Base-by-base conservation (phyloP, 345 rosid species). In the Pistacia vera region DNA sequence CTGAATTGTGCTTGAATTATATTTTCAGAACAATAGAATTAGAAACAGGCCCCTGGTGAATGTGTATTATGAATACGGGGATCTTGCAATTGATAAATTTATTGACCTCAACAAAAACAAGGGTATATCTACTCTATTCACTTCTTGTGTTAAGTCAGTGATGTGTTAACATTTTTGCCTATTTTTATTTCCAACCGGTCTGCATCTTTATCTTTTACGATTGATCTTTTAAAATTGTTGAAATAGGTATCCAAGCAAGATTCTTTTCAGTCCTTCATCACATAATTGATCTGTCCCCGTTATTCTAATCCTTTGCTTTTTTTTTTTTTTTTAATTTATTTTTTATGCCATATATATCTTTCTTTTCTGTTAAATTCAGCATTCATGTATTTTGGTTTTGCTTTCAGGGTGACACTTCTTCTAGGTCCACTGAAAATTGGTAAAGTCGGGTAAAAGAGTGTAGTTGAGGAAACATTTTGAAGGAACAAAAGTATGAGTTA, bases 391-490 rank as follows among this genome's bases (percentile, higher is more conserved):
- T 30, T 66, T 46, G 9, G 56, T 62, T 46, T 62, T 63, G 6
- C 17, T 62, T 33, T 11, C 44, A 57, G 74, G 56, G 25, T 73
- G 11, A 59, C 36, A 56, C 35, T 59, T 71, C 56, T 71, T 71
- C 20, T 35, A 22, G 61, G 49, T 74, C 54, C 9, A 38, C 62
- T 63, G 70, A 36, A 64, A 63, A 35, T 52, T 74, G 60, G 20
- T 38, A 25, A n/a, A 20, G 17, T 20, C 22, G 8, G 68, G 33
- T 30, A 48, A 73, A 63, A 49, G 51, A 49, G 59, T 25, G 58
- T 11, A 62, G 68, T 25, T 30, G 77, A 63, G 20, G 61, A 63
- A 55, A 36, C 33, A 49, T 17, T 36, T 52, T 35, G n/a, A 30
- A 4, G 58, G 33, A 20, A 30, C 2, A 64, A 51, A 33, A 35